A percentile compares a stretch with the other conserved stretches of the same genome.
Evolutionary conservation across 495 filamentous ascomycete species (phyloP).

Genomic region (Annulohypoxylon bovei): DNA sequence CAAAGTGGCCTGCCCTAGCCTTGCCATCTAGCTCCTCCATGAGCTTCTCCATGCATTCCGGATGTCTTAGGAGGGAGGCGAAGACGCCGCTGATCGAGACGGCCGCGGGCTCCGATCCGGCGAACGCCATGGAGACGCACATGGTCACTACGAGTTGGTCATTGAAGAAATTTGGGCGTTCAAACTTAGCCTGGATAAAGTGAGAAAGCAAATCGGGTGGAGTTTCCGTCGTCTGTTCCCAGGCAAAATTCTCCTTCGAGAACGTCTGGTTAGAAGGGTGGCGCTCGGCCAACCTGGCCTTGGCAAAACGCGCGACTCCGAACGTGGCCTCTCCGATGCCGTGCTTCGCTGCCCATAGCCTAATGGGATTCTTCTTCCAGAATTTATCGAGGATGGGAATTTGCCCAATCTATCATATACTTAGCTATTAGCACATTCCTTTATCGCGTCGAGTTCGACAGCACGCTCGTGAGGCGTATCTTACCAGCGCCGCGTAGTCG

Average conservation of each 20-base stretch:
- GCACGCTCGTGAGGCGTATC: conserved; percentile 53
- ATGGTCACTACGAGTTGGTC: conserved; percentile 60
- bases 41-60: conserved; percentile 51
- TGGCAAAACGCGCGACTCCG: conserved; percentile 57
- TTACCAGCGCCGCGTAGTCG: conserved; percentile 58
- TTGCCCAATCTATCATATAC: conserved; percentile 25
- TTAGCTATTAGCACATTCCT: background rate
- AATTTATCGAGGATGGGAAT: conserved; percentile 51
- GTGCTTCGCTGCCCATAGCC: conserved; percentile 53
- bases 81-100: conserved; percentile 63
- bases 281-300: conserved; percentile 54
- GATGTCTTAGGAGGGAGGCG: conserved; percentile 60
- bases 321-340: conserved; percentile 50
- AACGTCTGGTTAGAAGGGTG: conserved; percentile 18
- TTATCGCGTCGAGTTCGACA: background rate
- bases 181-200: conserved; percentile 54
- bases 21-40: conserved; percentile 54
- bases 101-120: conserved; percentile 67
- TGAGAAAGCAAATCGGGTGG: conserved; percentile 22
- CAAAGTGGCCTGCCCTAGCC: conserved; percentile 46
- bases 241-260: conserved; percentile 33
- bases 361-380: conserved; percentile 31
- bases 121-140: conserved; percentile 61
- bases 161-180: conserved; percentile 61
- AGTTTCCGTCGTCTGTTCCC: conserved; percentile 22